phyloP scores from a whole-genome alignment of 345 rosid genomes.

The Salix caprea region DNA sequence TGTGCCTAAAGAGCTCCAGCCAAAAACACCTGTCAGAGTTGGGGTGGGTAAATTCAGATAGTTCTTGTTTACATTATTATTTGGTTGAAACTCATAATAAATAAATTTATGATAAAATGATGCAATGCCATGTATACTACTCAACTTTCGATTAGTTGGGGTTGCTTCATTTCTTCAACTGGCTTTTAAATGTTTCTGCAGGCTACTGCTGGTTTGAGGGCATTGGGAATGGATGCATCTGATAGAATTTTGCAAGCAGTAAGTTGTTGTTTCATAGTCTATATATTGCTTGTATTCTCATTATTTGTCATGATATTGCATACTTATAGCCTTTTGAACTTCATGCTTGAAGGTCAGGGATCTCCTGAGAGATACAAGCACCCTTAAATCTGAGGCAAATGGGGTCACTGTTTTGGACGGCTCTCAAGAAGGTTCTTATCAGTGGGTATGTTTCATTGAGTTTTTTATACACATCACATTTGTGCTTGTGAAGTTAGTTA shows the following conservation, averaged over 20 bases:
- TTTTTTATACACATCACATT: neutral
- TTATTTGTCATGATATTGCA: constrained; percentile 2
- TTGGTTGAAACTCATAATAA: neutral
- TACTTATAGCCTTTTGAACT: constrained; percentile 12
- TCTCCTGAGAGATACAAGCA: constrained; percentile 71
- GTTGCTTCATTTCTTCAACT: constrained; percentile 13
- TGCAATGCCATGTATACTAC: neutral
- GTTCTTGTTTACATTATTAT: neutral
- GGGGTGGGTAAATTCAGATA: constrained; percentile 54
- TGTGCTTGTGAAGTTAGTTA: neutral
- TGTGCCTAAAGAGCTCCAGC: constrained; percentile 71
- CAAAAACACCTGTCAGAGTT: constrained; percentile 93
- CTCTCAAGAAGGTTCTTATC: constrained; percentile 92
- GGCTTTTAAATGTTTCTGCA: constrained; percentile 18
- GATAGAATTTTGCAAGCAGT: constrained; percentile 84
- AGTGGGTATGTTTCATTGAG: constrained; percentile 68
- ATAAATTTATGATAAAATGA: neutral
- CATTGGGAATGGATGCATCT: constrained; percentile 71
- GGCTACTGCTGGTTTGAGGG: constrained; percentile 98
- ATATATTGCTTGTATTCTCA: constrained; percentile 12
- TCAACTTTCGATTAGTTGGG: neutral
- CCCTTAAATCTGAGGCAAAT: constrained; percentile 54
- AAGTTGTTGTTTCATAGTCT: constrained; percentile 11
- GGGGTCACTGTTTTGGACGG: constrained; percentile 87
- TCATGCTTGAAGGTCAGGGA: constrained; percentile 63